Base-by-base conservation (phyloP, 2,329 filamentous ascomycete genomes). In the Atkinsonella hypoxylon region DNA sequence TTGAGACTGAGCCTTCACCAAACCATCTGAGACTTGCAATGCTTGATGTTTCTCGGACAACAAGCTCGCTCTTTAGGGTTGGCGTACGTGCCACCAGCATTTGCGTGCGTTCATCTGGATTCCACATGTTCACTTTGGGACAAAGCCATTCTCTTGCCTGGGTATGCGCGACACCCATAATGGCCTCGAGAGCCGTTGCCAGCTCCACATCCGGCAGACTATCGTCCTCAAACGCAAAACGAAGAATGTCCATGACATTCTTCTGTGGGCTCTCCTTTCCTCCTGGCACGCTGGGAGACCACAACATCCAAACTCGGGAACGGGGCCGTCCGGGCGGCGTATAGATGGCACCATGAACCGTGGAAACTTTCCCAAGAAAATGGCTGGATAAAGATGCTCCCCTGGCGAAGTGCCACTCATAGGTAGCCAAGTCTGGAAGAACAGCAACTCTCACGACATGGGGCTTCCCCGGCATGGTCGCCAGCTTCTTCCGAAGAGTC, bases 121-220 rank as follows among this genome's bases (percentile, higher is more conserved):
- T 95, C 91, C 91, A 97, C 48, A 91, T 71, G 63, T 89, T 78
- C 3, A 95, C 79, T 44, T 79, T 75, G 40, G 75, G 72, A 69
- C 88, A 80, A 43, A 77, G 71, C 85, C 87, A 95, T 51, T 79
- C 72, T 3, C 72, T 67, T 1, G 90, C 90, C 66, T 94, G 81
- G 9, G 68, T 67, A 59, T 84, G 81, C 4, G 89, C 89, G 43
- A 82, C 71, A 41, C 70, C 66, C 43, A 95, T 63, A 26, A 95
- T 74, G 2, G 78, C 77, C 38, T 74, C 72, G 53, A 94, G 70
- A 0, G 77, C 75, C 15, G 70, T 66, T 0, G 66, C 65, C 44
- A 83, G 69, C 39, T 74, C 70, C 4, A 67, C 65, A 4, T 70
- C 63, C 1, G 66, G 54, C 0, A 61, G 64, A 8, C 43, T 54